Evolutionary conservation across 176 grass and related monocot genomes (phyloP).

Genomic region (Triticum aestivum): DNA sequence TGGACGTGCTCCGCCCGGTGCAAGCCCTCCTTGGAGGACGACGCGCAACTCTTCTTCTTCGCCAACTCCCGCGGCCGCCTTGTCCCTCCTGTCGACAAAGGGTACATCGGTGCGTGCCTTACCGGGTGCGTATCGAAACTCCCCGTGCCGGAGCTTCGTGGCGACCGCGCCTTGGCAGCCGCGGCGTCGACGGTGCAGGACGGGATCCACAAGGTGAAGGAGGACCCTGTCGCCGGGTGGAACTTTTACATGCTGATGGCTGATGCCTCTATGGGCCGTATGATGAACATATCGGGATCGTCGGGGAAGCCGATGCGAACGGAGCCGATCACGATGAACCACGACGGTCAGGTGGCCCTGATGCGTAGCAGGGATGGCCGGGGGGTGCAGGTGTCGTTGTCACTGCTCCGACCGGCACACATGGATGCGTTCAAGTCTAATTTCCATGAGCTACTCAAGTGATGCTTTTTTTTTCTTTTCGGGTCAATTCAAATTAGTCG

Average conservation of each 20-base stretch:
- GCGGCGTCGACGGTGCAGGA: constrained; percentile 7
- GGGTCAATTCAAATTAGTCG: too few species aligned
- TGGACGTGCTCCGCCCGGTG: constrained; percentile 27
- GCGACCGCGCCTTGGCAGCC: not conserved
- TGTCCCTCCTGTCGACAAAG: constrained; percentile 20
- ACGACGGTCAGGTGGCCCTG: constrained; percentile 37
- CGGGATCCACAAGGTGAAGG: not conserved
- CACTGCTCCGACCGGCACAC: not conserved
- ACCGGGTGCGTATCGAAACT: not conserved
- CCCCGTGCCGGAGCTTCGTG: constrained; percentile 16
- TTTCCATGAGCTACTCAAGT: not conserved
- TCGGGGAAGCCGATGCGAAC: constrained; percentile 28
- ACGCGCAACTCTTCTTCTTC: constrained; percentile 22
- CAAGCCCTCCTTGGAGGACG: constrained; percentile 15
- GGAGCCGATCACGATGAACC: constrained; percentile 45
- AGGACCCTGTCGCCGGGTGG: constrained; percentile 21
- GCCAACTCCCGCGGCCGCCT: constrained; percentile 35
- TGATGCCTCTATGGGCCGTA: not conserved
- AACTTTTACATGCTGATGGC: not conserved
- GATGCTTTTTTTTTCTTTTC: too few species aligned
- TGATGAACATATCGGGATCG: constrained; percentile 29
- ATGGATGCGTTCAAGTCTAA: constrained; percentile 26
- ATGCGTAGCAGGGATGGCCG: not conserved
- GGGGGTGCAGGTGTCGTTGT: constrained; percentile 29
- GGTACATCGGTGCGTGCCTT: constrained; percentile 39